phyloP scores from a whole-genome alignment of 2,329 filamentous ascomycete species.

The Paramyrothecium roridum region DNA sequence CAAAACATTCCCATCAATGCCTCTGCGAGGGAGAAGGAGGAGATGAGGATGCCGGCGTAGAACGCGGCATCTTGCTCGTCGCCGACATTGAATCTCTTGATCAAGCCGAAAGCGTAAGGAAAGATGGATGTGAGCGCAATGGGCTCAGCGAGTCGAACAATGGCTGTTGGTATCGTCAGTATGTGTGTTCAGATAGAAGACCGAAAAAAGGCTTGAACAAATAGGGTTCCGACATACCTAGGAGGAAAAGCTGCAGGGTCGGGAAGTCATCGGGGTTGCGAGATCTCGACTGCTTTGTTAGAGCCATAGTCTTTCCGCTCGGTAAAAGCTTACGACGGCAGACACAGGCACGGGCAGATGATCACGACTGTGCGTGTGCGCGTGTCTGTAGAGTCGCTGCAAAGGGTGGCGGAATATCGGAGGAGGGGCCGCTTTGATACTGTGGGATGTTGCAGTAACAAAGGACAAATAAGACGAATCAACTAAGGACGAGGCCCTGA shows the following conservation, averaged over 20 bases:
- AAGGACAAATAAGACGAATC: background rate
- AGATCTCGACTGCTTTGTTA: slow-evolving; percentile 45
- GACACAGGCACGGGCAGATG: slow-evolving; percentile 29
- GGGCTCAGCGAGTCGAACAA: slow-evolving; percentile 88
- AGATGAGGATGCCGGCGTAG: slow-evolving; percentile 85
- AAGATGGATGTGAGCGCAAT: slow-evolving; percentile 93
- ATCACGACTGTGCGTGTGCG: slow-evolving; percentile 11
- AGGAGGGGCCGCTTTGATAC: background rate
- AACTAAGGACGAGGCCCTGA: too few species aligned
- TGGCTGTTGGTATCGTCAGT: slow-evolving; percentile 50
- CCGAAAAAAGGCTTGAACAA: background rate
- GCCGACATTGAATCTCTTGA: slow-evolving; percentile 72
- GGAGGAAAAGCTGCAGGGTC: slow-evolving; percentile 74
- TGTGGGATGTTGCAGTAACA: background rate
- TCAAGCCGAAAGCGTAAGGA: slow-evolving; percentile 83
- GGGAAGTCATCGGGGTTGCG: slow-evolving; percentile 75
- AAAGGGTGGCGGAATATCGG: background rate
- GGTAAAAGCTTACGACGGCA: slow-evolving; percentile 40
- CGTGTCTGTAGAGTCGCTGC: slow-evolving; percentile 9
- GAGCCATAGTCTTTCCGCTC: slow-evolving; percentile 45
- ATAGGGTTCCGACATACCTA: slow-evolving; percentile 57
- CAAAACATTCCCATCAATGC: slow-evolving; percentile 83
- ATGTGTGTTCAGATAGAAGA: slow-evolving; percentile 13
- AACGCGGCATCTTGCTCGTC: slow-evolving; percentile 74
- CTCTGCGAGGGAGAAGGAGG: slow-evolving; percentile 80